Evolutionary conservation across 2,329 filamentous ascomycete species (phyloP).

Genomic region (Cercospora sojina): DNA sequence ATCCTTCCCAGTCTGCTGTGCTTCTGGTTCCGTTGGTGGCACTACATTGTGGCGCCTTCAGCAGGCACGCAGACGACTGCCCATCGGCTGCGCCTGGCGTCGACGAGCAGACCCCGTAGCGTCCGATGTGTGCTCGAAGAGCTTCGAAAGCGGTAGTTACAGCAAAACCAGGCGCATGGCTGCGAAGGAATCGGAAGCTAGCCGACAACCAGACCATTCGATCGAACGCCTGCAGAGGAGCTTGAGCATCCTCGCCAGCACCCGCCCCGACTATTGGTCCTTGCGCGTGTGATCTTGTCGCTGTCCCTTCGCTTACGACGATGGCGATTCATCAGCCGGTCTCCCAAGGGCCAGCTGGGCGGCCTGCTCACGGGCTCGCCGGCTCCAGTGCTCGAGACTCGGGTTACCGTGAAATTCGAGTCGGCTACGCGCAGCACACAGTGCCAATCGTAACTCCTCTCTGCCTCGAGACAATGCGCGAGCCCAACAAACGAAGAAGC

Average conservation of each 20-base stretch:
- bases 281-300: background rate
- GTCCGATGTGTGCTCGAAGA: background rate
- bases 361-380: background rate
- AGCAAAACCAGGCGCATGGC: background rate
- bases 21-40: background rate
- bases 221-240: background rate
- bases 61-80: background rate
- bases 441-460: background rate
- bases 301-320: background rate
- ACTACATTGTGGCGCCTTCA: background rate
- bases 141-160: background rate
- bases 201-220: background rate
- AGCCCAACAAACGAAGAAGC: background rate
- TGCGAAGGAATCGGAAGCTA: background rate
- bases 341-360: background rate
- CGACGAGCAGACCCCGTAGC: background rate
- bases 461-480: background rate
- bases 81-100: background rate
- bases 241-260: background rate
- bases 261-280: background rate
- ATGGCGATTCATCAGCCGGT: background rate
- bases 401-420: constrained; percentile 1
- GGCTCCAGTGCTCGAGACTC: background rate
- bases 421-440: background rate
- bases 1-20: background rate